phyloP scores from a whole-genome alignment of 2,329 filamentous ascomycete species.

The Grosmannia huntii region DNA sequence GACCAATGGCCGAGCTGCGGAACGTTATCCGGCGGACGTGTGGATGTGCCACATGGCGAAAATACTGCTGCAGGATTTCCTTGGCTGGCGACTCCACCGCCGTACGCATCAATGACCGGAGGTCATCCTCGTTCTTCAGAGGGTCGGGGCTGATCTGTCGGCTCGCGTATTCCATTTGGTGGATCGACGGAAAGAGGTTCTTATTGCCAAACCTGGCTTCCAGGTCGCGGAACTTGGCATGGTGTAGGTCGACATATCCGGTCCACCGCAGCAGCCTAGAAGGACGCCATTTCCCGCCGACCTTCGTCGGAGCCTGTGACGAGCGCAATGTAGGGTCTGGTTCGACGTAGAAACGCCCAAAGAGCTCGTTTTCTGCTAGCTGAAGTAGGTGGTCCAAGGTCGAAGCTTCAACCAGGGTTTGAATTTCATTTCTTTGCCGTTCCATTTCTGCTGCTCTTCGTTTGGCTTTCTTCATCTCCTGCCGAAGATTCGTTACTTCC shows the following conservation, averaged over 20 bases:
- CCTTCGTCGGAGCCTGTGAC: neutral
- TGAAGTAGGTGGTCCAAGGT: neutral
- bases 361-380: neutral
- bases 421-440: neutral
- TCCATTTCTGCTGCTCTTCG: neutral
- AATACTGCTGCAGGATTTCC: neutral
- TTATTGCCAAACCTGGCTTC: neutral
- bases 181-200: neutral
- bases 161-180: neutral
- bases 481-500: too few species aligned
- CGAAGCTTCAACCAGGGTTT: neutral
- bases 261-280: neutral
- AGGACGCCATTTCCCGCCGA: neutral
- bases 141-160: neutral
- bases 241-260: neutral
- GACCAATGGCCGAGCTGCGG: neutral
- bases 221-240: neutral
- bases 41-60: neutral
- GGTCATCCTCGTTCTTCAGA: neutral
- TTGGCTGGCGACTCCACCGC: neutral
- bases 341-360: neutral
- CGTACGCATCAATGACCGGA: neutral
- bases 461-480: too few species aligned
- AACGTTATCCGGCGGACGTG: neutral
- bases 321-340: neutral